These are phyloP conservation scores for Croton setiger DNA, from an alignment of 441 rosid species.

Conservation along the genomic window DNA sequence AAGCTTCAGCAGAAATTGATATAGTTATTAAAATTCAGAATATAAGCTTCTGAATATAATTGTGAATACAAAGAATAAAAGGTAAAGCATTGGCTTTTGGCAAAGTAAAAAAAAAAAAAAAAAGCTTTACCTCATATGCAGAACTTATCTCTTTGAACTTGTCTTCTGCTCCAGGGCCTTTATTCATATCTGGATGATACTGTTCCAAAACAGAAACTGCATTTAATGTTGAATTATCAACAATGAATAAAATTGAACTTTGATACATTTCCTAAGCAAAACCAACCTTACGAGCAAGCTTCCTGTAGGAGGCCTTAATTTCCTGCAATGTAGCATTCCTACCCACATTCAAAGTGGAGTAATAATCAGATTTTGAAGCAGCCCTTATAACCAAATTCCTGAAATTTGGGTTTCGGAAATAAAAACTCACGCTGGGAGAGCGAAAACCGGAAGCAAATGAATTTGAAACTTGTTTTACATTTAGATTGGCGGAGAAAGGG, in stretches of 20 bases:
- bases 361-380: slow-evolving; percentile 51
- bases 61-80: neutral
- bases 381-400: slow-evolving; percentile 26
- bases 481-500: slow-evolving; percentile 5
- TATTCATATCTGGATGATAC: slow-evolving; percentile 92
- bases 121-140: slow-evolving; percentile 73
- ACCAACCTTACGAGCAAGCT: slow-evolving; percentile 84
- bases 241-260: neutral
- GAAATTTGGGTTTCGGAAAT: slow-evolving; percentile 6
- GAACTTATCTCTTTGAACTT: slow-evolving; percentile 95
- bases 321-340: slow-evolving; percentile 68
- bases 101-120: neutral
- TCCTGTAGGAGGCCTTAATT: slow-evolving; percentile 66
- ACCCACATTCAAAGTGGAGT: slow-evolving; percentile 55
- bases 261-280: neutral
- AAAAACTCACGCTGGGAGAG: neutral
- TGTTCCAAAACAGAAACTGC: slow-evolving; percentile 30
- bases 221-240: slow-evolving; percentile 12
- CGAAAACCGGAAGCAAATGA: neutral
- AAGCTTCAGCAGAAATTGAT: too few species aligned
- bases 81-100: slow-evolving; percentile 8
- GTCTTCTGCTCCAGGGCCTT: slow-evolving; percentile 78
- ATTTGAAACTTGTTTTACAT: neutral
- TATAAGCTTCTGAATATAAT: too few species aligned
- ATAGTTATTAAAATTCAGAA: too few species aligned